Evolutionary conservation across 2,329 filamentous ascomycete genomes (phyloP).

Genomic region (Neonectria magnoliae): DNA sequence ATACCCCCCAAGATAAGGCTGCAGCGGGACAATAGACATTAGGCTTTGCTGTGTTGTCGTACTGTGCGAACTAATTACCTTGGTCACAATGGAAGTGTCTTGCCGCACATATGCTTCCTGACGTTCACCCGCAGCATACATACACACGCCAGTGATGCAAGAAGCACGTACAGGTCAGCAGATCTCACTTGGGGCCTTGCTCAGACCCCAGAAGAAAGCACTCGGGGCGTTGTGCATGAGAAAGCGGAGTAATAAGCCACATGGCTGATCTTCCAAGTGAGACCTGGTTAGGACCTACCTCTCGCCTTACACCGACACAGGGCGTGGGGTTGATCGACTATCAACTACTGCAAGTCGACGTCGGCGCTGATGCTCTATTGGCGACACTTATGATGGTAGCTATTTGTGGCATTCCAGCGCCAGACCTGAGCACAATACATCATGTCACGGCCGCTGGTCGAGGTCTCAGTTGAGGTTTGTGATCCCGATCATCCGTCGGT

Average conservation of each 20-base stretch:
- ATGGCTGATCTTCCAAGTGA: not conserved
- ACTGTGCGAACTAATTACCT: not conserved
- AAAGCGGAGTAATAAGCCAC: conserved; percentile 14
- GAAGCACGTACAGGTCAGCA: conserved; percentile 14
- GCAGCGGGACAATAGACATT: conserved; percentile 19
- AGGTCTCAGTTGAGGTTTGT: conserved; percentile 6
- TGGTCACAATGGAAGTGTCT: not conserved
- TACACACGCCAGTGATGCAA: conserved; percentile 8
- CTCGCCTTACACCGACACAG: not conserved
- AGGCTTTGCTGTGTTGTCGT: not conserved
- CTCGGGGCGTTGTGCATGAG: not conserved
- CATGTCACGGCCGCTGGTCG: conserved; percentile 8
- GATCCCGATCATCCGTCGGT: conserved; percentile 14
- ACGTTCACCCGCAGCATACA: conserved; percentile 21
- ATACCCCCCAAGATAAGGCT: conserved; percentile 24
- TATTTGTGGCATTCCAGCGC: conserved; percentile 3
- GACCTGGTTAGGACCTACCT: conserved; percentile 1
- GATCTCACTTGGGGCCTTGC: conserved; percentile 6
- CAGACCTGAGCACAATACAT: not conserved
- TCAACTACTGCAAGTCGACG: not conserved
- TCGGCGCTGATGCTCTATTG: not conserved
- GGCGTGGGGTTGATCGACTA: not conserved
- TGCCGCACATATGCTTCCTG: conserved; percentile 2
- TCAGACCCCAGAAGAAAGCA: not conserved
- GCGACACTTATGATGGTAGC: not conserved